These are phyloP conservation scores for Eutrema salsugineum DNA, from an alignment of 441 rosid genomes.

Conservation along the genomic window DNA sequence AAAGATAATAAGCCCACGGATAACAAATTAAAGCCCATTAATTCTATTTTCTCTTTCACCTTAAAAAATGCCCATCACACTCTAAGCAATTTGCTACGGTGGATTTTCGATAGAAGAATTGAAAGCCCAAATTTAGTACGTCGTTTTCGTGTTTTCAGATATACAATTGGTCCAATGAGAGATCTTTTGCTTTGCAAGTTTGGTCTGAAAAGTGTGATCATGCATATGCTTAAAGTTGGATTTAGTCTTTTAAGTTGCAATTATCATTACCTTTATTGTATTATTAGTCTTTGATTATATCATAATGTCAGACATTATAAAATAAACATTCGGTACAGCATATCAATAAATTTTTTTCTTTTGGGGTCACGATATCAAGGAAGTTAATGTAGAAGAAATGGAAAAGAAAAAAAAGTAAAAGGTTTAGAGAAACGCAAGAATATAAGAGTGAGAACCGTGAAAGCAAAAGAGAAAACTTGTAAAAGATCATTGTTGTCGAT, in stretches of 20 bases:
- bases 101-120: neutral
- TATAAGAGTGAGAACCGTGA: conserved; percentile 32
- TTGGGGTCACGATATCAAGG: neutral
- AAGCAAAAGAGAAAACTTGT: conserved; percentile 27
- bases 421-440: conserved; percentile 23
- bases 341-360: neutral
- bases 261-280: neutral
- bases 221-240: conserved; percentile 28
- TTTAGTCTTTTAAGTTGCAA: conserved; percentile 21
- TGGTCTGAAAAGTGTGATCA: conserved; percentile 22
- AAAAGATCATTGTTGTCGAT: conserved; percentile 11
- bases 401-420: neutral
- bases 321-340: neutral
- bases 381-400: neutral
- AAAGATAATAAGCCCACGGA: neutral
- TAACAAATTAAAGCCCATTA: neutral
- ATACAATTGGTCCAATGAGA: neutral
- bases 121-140: neutral
- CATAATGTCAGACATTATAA: conserved; percentile 9
- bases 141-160: neutral
- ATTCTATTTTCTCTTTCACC: neutral
- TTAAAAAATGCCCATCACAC: neutral
- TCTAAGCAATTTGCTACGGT: neutral
- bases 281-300: conserved; percentile 15
- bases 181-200: neutral